A percentile compares a stretch with the other conserved stretches of the same genome.
Evolutionary conservation across 352 stramenopile genomes (phyloP).

Genomic region (Globisporangium alternatum): DNA sequence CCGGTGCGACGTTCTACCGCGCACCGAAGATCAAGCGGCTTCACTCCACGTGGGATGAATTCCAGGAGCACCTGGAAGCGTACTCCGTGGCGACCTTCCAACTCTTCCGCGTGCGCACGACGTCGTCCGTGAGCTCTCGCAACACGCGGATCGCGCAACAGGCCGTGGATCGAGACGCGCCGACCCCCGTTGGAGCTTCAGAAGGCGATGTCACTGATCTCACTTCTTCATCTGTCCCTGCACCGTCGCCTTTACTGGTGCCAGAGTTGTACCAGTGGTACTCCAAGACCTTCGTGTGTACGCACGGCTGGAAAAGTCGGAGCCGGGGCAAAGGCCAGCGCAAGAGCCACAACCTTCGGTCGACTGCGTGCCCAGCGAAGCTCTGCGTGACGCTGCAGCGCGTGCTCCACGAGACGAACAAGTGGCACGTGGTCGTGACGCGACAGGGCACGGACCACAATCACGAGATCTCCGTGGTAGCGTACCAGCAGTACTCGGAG

Average conservation of each 20-base stretch:
- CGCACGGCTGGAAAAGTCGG: conserved; percentile 72
- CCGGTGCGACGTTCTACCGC: conserved; percentile 39
- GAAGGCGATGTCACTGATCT: neutral
- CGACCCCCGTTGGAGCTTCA: conserved; percentile 3
- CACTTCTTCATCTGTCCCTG: neutral
- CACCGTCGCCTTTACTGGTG: conserved; percentile 29
- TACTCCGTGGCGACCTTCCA: conserved; percentile 66
- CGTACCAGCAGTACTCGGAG: conserved; percentile 71
- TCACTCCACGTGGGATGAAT: conserved; percentile 53
- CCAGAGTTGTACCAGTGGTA: conserved; percentile 69
- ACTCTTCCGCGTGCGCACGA: conserved; percentile 73
- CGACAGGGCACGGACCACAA: conserved; percentile 73
- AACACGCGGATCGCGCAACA: conserved; percentile 58
- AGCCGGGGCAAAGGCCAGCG: conserved; percentile 67
- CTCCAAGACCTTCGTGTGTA: conserved; percentile 80
- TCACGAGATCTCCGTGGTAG: conserved; percentile 50
- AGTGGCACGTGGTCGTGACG: conserved; percentile 70
- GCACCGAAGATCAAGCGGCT: conserved; percentile 43
- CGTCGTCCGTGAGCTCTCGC: conserved; percentile 60
- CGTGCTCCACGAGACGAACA: conserved; percentile 19
- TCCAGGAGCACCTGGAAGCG: conserved; percentile 53
- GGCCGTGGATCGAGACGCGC: conserved; percentile 27
- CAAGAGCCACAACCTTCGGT: conserved; percentile 64
- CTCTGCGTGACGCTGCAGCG: conserved; percentile 70
- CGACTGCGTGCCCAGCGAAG: conserved; percentile 64